A percentile compares a stretch with the other conserved stretches of the same genome.
Conservation (phyloP, 2,329 filamentous ascomycete genomes). For the Talaromyces sp. region DNA sequence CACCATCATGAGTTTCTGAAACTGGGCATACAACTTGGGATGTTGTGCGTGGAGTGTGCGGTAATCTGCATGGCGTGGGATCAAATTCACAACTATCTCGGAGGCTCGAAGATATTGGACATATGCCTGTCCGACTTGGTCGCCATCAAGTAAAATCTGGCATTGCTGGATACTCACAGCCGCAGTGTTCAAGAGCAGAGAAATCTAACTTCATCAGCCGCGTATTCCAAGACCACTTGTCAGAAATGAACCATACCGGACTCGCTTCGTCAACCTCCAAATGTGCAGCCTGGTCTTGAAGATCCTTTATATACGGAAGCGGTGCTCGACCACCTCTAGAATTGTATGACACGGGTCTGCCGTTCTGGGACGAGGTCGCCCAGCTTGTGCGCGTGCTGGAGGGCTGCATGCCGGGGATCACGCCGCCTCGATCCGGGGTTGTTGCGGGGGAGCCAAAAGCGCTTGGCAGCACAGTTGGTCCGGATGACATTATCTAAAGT, state of each 20-base stretch:
- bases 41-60: constrained; percentile 59
- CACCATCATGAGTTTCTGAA: constrained; percentile 50
- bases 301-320: constrained; percentile 41
- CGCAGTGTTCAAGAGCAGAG: constrained; percentile 34
- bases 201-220: constrained; percentile 31
- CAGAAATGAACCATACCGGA: constrained; percentile 25
- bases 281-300: constrained; percentile 38
- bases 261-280: constrained; percentile 33
- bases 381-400: constrained; percentile 26
- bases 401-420: constrained; percentile 29
- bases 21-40: constrained; percentile 48
- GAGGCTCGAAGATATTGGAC: constrained; percentile 80
- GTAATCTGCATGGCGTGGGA: constrained; percentile 74
- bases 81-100: constrained; percentile 71
- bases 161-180: constrained; percentile 36
- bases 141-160: constrained; percentile 30
- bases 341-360: constrained; percentile 13
- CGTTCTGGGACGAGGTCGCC: constrained; percentile 17
- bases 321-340: constrained; percentile 25
- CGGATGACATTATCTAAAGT: constrained; percentile 34
- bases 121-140: constrained; percentile 67
- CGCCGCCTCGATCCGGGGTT: constrained; percentile 30
- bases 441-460: constrained; percentile 31
- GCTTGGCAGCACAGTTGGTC: constrained; percentile 38
- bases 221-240: constrained; percentile 15